Evolutionary conservation across 2,329 filamentous ascomycete species (phyloP), one percentile per base, ranked within the genome.

Genomic region (Scedosporium aurantiacum): DNA sequence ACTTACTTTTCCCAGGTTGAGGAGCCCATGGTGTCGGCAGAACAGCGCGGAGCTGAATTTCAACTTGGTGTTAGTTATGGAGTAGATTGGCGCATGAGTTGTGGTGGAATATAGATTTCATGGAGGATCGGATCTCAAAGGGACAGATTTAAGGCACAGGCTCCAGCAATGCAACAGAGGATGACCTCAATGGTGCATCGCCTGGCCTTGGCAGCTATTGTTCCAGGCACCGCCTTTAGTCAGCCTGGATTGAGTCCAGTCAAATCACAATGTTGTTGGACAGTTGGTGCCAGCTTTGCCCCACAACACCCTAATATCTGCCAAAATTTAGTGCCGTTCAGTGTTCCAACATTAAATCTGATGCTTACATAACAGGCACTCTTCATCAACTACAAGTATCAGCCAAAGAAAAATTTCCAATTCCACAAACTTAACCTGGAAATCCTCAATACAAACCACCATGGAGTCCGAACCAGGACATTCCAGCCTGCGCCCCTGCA

Each of bases 1-100:
- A 18, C 59, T 37, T 40, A 61, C 59, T 56, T 61, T 40, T 40
- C 41, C 50, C 50, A 61, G 16, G 37, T 57, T 37, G 59, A 61
- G 7, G 59, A 61, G 23, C 50, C 50, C 59, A 61, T 61, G 23
- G 21, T 27, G 52, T 21, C 37, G 37, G 25, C n/a, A 12, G 40
- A 16, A 18, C 50, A 57, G 50, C 59, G 23, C 59, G 16, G 21
- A 25, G 50, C 32, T 57, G 52, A 21, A 7, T 21, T 56, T 56
- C 18, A 32, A 18, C 12, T 18, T 23, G 23, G 23, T 8, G 32
- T 54, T 18, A 5, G 23, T 27, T 54, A 28, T 23, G 14, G 23
- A 23, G 7, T 3, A 7, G 50, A 54, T 54, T 54, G 23, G 18
- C 10, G 5, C 50, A 54, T 54, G 23, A 28, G 50, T 14, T 27